Evolutionary conservation across 495 filamentous ascomycete species (phyloP), one percentile per base, ranked within the genome.

Genomic region (Penicillium maclennaniae): DNA sequence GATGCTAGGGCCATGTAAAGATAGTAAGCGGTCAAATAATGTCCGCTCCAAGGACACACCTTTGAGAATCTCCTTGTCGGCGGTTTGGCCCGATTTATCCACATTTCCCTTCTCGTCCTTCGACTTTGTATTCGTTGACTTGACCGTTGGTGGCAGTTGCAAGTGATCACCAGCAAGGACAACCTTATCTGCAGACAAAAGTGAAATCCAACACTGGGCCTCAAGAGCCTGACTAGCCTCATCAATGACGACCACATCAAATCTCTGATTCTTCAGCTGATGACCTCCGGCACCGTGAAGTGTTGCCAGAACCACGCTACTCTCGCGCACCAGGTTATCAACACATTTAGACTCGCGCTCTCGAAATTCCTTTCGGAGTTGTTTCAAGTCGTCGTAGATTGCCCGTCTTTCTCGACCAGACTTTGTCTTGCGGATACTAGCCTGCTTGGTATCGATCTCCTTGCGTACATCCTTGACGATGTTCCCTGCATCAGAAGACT

Each of bases 201-300:
- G 69, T 14, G 95, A 83, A n/a, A 97, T 91, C 93, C 93, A 98
- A 69, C 92, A 97, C 67, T 97, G 93, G 1, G 95, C 91, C 68
- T 98, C 93, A 14, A 98, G 77, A 4, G 93, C 93, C 67, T 98
- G 93, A 65, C 88, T 93, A 0, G 91, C 93, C 72, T 98, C 93
- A 62, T 98, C 93, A 38, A 98, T 88, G 28, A 97, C 82, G 3
- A 97, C 89, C 5, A 96, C 88, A 66, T 99, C 93, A 58, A 99
- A 99, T 49, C 81, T 69, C 62, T 95, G 85, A 51, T 83, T 79
- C 54, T 80, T 83, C 19, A 96, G 72, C 69, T 96, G 92, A 57
- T 83, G 86, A 0, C 92, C 89, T 0, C 93, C 95, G 3, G 92
- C 87, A 3, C 95, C 93, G 68, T 99, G 93, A 39, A 97, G 75